A percentile compares a stretch with the other conserved stretches of the same genome.
Conservation (phyloP, 257 asterid genomes). For the Salvia rosmarinus region DNA sequence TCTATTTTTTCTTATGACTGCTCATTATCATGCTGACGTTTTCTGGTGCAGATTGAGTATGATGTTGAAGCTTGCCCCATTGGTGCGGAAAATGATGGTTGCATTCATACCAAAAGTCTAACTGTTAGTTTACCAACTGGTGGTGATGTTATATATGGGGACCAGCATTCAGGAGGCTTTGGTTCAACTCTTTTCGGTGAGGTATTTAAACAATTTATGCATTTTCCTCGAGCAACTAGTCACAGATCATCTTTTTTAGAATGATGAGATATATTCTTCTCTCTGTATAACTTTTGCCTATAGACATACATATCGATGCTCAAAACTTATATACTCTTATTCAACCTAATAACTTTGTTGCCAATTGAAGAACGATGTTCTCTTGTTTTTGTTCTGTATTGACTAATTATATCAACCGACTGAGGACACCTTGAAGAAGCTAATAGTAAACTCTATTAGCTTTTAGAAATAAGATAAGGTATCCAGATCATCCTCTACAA, state of each 20-base stretch:
- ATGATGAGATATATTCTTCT: not conserved
- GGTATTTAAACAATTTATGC: constrained; percentile 47
- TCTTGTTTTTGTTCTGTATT: not conserved
- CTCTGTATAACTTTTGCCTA: not conserved
- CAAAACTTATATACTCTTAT: not conserved
- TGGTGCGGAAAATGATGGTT: constrained; percentile 40
- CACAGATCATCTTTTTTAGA: not conserved
- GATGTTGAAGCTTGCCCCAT: constrained; percentile 57
- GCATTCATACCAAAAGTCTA: constrained; percentile 50
- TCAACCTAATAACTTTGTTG: not conserved
- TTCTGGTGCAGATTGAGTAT: constrained; percentile 64
- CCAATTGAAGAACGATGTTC: not conserved
- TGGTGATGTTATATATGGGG: constrained; percentile 71
- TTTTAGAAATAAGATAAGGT: not conserved
- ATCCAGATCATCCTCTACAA: not conserved
- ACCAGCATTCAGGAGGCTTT: constrained; percentile 77
- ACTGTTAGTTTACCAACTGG: constrained; percentile 56
- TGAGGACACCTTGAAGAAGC: not conserved
- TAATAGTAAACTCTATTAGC: not conserved
- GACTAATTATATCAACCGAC: not conserved
- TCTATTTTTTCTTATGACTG: not conserved
- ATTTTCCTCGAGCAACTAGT: not conserved
- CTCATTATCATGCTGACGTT: not conserved
- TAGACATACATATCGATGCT: not conserved
- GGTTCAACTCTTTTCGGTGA: constrained; percentile 74